Base-by-base conservation (phyloP, 2,329 filamentous ascomycete genomes). In the Aspergillus luchuensis region DNA sequence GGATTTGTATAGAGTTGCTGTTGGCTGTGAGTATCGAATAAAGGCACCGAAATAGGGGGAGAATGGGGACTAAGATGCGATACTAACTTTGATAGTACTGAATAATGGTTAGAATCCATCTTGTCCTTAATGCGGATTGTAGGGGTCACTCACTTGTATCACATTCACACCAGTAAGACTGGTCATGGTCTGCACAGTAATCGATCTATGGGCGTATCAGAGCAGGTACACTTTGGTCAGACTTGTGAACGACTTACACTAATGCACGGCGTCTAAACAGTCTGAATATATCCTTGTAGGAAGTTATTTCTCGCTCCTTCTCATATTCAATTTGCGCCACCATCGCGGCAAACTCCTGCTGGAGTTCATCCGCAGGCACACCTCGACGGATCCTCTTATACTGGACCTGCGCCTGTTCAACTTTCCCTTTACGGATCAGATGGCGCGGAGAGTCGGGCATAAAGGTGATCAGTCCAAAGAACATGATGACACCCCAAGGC, bases 151-250 rank as follows among this genome's bases (percentile, higher is more conserved):
- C 70, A 77, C 74, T 68, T 81, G 83, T 39, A 86, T 85, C 1
- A 85, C 84, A 66, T 86, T 86, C 39, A 85, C 81, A 10, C 84
- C 84, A 0, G 84, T 86, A 41, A 85, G 67, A 63, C 78, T 80
- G 0, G 84, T 86, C 81, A 86, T 84, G 2, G 82, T 85, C 71
- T 86, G 84, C 2, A 85, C 84, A 2, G 81, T 80, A 66, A 86
- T 82, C 1, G 80, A 82, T 19, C 73, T 75, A 57, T 23, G 28
- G 43, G 10, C 2, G 15, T 8, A 52, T 69, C n/a, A 71, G 66
- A 33, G 15, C 8, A 21, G 7, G 52, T 17, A 33, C 36, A 28
- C 54, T 36, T 39, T 28, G 45, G 8, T 2, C 8, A 19, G n/a
- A 13, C 17, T 38, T 5, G 11, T 19, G n/a, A 21, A 48, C 19